Evolutionary conservation across 2,329 filamentous ascomycete genomes (phyloP).

Genomic region (Cladosporium phlei): DNA sequence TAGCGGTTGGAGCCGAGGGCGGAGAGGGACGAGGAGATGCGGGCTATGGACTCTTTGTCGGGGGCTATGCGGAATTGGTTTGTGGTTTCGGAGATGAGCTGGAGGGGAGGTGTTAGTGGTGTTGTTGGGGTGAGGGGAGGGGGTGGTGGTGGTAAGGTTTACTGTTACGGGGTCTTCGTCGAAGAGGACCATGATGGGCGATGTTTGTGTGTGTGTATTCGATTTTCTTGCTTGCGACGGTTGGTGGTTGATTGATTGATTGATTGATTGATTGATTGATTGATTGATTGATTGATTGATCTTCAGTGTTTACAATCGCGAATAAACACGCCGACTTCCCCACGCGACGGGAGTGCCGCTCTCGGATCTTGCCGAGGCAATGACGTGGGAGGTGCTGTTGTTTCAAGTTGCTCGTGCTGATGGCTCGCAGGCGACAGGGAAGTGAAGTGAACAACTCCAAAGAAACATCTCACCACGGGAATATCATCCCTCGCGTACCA

Average conservation of each 20-base stretch:
- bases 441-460: not conserved
- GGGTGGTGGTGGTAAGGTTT: constrained; percentile 29
- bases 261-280: no score
- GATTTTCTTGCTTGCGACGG: no score
- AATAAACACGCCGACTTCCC: not conserved
- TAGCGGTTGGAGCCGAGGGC: constrained; percentile 81
- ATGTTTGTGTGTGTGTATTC: no score
- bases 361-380: constrained; percentile 1
- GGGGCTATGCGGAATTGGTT: constrained; percentile 91
- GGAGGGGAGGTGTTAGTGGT: constrained; percentile 15
- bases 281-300: no score
- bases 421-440: constrained; percentile 11
- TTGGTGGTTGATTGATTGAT: no score
- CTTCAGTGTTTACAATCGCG: no score
- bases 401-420: not conserved
- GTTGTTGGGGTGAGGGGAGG: not conserved
- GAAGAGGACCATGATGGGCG: constrained; percentile 73
- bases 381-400: constrained; percentile 6
- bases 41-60: constrained; percentile 64
- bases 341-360: not conserved
- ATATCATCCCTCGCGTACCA: no score
- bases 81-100: constrained; percentile 82
- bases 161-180: constrained; percentile 88
- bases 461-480: no score
- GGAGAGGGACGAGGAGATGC: constrained; percentile 76